Evolutionary conservation across 140 eudicot species (phyloP), one percentile per base, ranked within the genome.

Genomic region (Cichorium intybus): DNA sequence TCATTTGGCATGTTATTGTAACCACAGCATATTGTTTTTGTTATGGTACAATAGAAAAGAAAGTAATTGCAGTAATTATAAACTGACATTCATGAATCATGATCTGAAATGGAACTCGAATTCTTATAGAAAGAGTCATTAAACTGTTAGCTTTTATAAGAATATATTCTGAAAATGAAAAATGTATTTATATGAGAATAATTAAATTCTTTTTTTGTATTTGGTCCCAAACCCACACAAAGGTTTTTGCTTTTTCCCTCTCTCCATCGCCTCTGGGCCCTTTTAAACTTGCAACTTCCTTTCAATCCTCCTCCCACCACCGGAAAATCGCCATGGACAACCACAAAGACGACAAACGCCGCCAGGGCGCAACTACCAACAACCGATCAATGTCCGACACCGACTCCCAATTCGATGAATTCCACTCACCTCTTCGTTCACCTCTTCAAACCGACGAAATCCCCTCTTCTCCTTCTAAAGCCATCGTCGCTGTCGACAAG

Each of bases 351-450:
- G 39, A 24, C 57, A 27, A 60, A 5, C 66, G 35, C 69, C 72
- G 43, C 62, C 62, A 41, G 55, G 12, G 29, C 48, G 35, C 72
- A 60, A 35, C 72, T 35, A 9, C 60, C 5, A 54, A 39, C 78
- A 71, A 69, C 69, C 79, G 85, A 26, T 80, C 97, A 51, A 74
- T 81, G 75, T 89, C 88, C 22, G 97, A 82, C 69, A 72, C 86
- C 43, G 96, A 88, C 23, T 82, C 95, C 11, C 82, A 79, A 17
- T 54, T 27, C 62, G 72, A 66, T 0, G 74, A 66, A 9, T 77
- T n/a, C 18, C 46, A 64, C 43, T 33, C 81, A 11, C 52, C 81
- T 0, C 23, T 1, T 3, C 53, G 16, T 7, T 70, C 73, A 3
- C 86, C 85, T 11, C 61, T 66, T 57, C 95, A 65, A 4, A 14